phyloP scores from a whole-genome alignment of 352 stramenopile genomes.

The Phytophthora sansomeana region DNA sequence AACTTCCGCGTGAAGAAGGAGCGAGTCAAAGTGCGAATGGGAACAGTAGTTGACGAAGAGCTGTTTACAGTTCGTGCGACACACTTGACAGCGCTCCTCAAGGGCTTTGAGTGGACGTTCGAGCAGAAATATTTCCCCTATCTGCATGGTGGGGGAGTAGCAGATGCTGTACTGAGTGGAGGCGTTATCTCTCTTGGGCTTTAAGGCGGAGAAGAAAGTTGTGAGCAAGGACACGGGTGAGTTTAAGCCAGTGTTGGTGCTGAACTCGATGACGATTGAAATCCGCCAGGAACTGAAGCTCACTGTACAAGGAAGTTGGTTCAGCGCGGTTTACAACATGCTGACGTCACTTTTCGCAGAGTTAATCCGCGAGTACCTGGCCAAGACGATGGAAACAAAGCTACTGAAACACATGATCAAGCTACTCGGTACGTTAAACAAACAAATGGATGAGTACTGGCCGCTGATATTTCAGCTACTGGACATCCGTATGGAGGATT shows the following conservation, averaged over 20 bases:
- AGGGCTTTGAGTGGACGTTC: constrained; percentile 89
- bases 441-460: constrained; percentile 89
- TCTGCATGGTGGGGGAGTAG: constrained; percentile 76
- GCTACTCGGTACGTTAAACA: constrained; percentile 81
- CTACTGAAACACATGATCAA: constrained; percentile 86
- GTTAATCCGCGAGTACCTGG: constrained; percentile 85
- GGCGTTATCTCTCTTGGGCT: constrained; percentile 82
- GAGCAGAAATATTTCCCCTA: constrained; percentile 90
- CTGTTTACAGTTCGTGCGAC: constrained; percentile 82
- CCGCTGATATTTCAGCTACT: constrained; percentile 84
- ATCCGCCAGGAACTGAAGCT: constrained; percentile 87
- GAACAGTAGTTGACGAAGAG: constrained; percentile 80
- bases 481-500: constrained; percentile 80
- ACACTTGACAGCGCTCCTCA: constrained; percentile 79
- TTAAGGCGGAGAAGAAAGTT: constrained; percentile 81
- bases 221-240: constrained; percentile 66
- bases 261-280: constrained; percentile 87
- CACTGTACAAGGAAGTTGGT: constrained; percentile 86
- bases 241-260: constrained; percentile 73
- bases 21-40: constrained; percentile 86
- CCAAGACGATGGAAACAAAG: constrained; percentile 88
- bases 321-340: constrained; percentile 87
- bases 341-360: constrained; percentile 78
- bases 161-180: constrained; percentile 74
- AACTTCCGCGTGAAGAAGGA: constrained; percentile 89